A percentile compares a stretch with the other conserved stretches of the same genome.
Evolutionary conservation across 139 green algal species (phyloP).

Genomic region (Nannochloris sp.): DNA sequence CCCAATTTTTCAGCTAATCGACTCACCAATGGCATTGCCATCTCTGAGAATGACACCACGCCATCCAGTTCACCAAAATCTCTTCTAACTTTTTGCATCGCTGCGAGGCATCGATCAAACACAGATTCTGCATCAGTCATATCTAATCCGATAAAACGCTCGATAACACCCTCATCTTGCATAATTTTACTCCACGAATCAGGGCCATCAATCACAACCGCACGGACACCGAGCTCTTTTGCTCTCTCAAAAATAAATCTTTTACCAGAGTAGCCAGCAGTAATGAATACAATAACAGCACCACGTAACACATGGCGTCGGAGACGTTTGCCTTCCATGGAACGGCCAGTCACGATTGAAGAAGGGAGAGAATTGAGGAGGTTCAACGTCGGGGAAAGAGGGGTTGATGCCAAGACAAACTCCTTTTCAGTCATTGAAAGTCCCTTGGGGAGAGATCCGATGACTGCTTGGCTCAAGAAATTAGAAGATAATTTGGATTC

Average conservation of each 20-base stretch:
- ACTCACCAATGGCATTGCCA: constrained; percentile 73
- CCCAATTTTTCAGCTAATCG: constrained; percentile 72
- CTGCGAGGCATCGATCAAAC: constrained; percentile 66
- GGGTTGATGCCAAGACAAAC: constrained; percentile 39
- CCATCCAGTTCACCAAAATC: constrained; percentile 72
- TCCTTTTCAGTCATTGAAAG: constrained; percentile 47
- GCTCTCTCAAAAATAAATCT: constrained; percentile 88
- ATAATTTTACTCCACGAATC: constrained; percentile 63
- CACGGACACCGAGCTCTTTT: constrained; percentile 70
- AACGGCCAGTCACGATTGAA: constrained; percentile 41
- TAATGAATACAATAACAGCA: constrained; percentile 78
- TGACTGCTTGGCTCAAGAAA: constrained; percentile 53
- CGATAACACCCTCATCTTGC: constrained; percentile 61
- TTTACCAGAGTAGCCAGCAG: constrained; percentile 68
- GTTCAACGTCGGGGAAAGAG: constrained; percentile 49
- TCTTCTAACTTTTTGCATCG: constrained; percentile 35
- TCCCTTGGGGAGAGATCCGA: constrained; percentile 63
- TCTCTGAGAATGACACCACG: constrained; percentile 80
- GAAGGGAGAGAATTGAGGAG: constrained; percentile 28
- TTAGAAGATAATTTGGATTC: constrained; percentile 30
- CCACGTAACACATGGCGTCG: constrained; percentile 64
- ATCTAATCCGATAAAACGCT: constrained; percentile 77
- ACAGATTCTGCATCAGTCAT: constrained; percentile 71
- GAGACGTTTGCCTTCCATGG: constrained; percentile 45
- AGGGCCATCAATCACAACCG: constrained; percentile 73